Evolutionary conservation across 805 yeast genomes (phyloP).

Genomic region (Schizosaccharomyces cryophilus): DNA sequence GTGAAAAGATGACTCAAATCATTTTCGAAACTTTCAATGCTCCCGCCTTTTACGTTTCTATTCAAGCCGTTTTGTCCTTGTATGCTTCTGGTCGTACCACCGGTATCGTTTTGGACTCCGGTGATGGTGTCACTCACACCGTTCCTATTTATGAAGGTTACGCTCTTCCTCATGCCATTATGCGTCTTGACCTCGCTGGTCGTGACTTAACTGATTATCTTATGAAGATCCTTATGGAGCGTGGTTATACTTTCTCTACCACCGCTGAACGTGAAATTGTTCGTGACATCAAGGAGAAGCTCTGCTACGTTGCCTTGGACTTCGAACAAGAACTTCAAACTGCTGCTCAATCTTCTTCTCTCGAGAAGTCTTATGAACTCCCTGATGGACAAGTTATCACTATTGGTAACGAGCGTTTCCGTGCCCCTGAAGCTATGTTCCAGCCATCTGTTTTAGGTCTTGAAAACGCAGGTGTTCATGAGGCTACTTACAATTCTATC

Average conservation of each 20-base stretch:
- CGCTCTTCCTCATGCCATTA: slow-evolving; percentile 95
- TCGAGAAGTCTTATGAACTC: slow-evolving; percentile 95
- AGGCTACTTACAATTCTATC: slow-evolving; percentile 83
- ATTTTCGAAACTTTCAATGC: slow-evolving; percentile 97
- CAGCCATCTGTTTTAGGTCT: slow-evolving; percentile 77
- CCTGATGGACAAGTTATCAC: slow-evolving; percentile 99
- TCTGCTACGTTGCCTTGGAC: slow-evolving; percentile 96
- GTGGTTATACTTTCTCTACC: slow-evolving; percentile 96
- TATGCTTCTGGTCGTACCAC: slow-evolving; percentile 99
- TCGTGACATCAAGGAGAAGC: slow-evolving; percentile 90
- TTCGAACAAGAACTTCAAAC: slow-evolving; percentile 99
- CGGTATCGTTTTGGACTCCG: slow-evolving; percentile 97
- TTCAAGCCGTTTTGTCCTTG: slow-evolving; percentile 93
- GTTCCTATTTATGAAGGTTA: slow-evolving; percentile 99
- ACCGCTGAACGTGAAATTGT: slow-evolving; percentile 98
- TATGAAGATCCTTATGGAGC: slow-evolving; percentile 94
- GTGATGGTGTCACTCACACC: slow-evolving; percentile 99
- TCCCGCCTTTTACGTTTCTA: slow-evolving; percentile 96
- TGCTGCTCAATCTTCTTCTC: slow-evolving; percentile 90
- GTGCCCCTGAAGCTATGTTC: slow-evolving; percentile 99
- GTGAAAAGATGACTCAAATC: slow-evolving; percentile 99
- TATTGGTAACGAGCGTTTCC: slow-evolving; percentile 98
- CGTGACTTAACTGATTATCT: slow-evolving; percentile 97
- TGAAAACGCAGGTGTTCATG: slow-evolving; percentile 98
- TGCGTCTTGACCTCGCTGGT: slow-evolving; percentile 98